These are phyloP conservation scores for Triticum urartu DNA, from an alignment of 176 grass and related monocot genomes.

Conservation along the genomic window DNA sequence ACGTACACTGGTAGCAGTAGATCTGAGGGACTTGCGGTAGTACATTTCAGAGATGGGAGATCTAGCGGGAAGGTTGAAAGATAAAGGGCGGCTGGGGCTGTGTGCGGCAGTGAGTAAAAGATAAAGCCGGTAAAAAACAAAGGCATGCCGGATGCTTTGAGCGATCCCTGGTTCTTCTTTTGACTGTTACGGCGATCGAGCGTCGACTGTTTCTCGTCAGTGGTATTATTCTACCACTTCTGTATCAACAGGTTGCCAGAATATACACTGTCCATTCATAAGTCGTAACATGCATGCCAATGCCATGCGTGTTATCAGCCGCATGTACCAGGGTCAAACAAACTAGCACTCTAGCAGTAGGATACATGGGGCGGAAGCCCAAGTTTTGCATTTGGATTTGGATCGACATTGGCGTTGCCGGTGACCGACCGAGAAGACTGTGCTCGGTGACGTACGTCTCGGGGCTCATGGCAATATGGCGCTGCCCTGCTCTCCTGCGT, in stretches of 20 bases:
- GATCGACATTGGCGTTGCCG: too few relatives aligned
- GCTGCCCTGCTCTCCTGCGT: too few relatives aligned
- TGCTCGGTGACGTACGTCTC: background rate
- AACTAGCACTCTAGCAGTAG: too few relatives aligned
- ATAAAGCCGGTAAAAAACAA: conserved; percentile 31
- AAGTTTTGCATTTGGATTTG: background rate
- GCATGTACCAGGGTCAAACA: too few relatives aligned
- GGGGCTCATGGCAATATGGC: background rate
- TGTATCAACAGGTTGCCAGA: background rate
- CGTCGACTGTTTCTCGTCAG: background rate
- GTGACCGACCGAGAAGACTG: too few relatives aligned
- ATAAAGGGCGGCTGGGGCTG: too few relatives aligned
- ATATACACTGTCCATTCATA: background rate
- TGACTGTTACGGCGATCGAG: conserved; percentile 30
- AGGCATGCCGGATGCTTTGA: background rate
- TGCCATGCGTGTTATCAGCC: background rate
- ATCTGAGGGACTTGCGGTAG: background rate
- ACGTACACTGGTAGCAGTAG: background rate
- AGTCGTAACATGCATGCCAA: background rate
- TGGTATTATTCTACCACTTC: background rate
- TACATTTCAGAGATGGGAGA: background rate
- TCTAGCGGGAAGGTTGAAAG: background rate
- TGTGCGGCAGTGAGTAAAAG: conserved; percentile 22
- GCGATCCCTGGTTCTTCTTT: conserved; percentile 12
- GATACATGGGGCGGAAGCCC: background rate